A percentile compares a stretch with the other conserved stretches of the same genome.
Conservation (phyloP, 2,329 filamentous ascomycete species). For the Xylariaceae sp. region DNA sequence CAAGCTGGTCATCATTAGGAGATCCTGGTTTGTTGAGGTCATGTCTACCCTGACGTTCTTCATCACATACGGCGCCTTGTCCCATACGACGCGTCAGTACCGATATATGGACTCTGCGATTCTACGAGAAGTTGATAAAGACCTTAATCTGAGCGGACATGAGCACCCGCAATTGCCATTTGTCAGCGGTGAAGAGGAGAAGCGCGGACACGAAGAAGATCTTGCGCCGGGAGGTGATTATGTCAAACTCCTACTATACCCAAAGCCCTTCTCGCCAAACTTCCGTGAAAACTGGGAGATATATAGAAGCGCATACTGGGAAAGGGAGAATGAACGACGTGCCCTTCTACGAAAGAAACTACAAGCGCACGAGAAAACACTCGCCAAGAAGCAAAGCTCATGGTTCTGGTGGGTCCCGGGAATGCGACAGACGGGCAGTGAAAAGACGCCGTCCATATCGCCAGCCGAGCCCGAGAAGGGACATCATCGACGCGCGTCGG, state of each 20-base stretch:
- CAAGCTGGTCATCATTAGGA: constrained; percentile 86
- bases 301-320: constrained; percentile 94
- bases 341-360: constrained; percentile 67
- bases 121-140: constrained; percentile 57
- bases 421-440: constrained; percentile 49
- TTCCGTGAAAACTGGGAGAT: constrained; percentile 97
- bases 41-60: constrained; percentile 71
- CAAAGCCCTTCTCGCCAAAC: constrained; percentile 90
- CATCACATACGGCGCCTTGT: constrained; percentile 70
- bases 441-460: constrained; percentile 18
- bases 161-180: constrained; percentile 39
- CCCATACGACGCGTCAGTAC: constrained; percentile 65
- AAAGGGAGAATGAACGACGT: constrained; percentile 88
- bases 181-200: constrained; percentile 52
- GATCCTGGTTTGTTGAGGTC: constrained; percentile 76
- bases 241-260: constrained; percentile 82
- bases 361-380: constrained; percentile 61
- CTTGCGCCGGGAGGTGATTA: constrained; percentile 86
- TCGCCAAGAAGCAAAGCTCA: constrained; percentile 64
- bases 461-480: constrained; percentile 33
- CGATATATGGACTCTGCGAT: constrained; percentile 68
- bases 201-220: constrained; percentile 78
- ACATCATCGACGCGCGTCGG: constrained; percentile 38
- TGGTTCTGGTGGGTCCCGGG: constrained; percentile 88
- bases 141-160: constrained; percentile 46